Percentiles rank a stretch among this genome's conserved stretches.
Conservation (phyloP, 2,329 filamentous ascomycete genomes). For the Thermoascus crustaceus region DNA sequence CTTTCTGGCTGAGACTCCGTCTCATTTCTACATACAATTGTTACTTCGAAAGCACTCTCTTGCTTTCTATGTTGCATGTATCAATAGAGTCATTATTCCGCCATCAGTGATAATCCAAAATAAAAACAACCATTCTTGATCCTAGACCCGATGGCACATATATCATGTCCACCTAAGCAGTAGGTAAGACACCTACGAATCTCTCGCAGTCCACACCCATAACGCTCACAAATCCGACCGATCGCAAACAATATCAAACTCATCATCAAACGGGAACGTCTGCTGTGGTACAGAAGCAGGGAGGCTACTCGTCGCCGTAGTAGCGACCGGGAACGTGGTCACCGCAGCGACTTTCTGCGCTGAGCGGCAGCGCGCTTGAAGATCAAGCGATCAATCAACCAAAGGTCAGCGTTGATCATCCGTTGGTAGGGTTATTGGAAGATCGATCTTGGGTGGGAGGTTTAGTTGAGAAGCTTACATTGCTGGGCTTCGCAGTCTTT, state of each 20-base stretch:
- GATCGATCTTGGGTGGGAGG: background rate
- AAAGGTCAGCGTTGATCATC: background rate
- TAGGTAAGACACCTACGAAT: no score
- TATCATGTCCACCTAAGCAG: no score
- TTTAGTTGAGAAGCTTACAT: slow-evolving; percentile 3
- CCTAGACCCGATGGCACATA: no score
- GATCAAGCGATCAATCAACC: background rate
- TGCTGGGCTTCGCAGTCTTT: slow-evolving; percentile 13
- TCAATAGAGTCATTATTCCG: no score
- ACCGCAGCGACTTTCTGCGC: background rate
- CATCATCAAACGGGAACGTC: slow-evolving; percentile 12
- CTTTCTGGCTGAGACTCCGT: no score
- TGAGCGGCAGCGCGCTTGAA: background rate
- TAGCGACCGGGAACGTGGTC: background rate
- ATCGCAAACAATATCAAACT: slow-evolving; percentile 16
- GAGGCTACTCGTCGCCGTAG: background rate
- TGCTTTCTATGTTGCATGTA: no score
- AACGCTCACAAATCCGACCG: slow-evolving; percentile 3
- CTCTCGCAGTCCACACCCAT: no score
- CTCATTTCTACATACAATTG: no score
- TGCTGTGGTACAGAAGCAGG: background rate
- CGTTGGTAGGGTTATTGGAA: no score
- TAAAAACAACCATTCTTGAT: no score
- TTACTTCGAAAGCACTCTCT: no score
- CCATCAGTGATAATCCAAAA: no score